These are phyloP conservation scores for Dictyostelium discoideum DNA, from an alignment of 78 protist species.

Conservation along the genomic window DNA sequence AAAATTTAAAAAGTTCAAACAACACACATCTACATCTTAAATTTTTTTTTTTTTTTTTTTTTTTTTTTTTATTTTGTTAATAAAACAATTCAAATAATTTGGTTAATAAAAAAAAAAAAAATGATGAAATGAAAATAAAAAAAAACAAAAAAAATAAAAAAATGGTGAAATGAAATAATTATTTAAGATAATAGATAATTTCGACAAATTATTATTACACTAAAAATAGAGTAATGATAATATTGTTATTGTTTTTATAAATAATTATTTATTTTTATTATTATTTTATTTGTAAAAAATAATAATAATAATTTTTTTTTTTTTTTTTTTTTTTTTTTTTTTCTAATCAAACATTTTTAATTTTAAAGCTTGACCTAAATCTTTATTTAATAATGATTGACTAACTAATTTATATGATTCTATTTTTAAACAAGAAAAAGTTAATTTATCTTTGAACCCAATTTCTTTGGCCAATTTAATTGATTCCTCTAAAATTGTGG, in stretches of 20 bases:
- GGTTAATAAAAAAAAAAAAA: too few relatives aligned
- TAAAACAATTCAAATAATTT: not conserved
- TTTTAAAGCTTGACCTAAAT: conserved; percentile 16
- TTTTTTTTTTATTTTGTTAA: too few relatives aligned
- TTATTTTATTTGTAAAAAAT: too few relatives aligned
- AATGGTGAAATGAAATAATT: not conserved
- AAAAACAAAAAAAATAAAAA: too few relatives aligned
- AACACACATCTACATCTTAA: not conserved
- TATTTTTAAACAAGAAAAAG: conserved; percentile 34
- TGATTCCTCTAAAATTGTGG: not conserved
- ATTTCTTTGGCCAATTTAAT: conserved; percentile 7
- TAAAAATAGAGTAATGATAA: not conserved
- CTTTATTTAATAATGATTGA: not conserved
- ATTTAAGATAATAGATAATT: not conserved
- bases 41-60: too few relatives aligned
- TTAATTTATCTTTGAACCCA: conserved; percentile 35
- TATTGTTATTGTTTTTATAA: too few relatives aligned
- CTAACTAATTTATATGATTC: conserved; percentile 2
- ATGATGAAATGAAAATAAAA: too few relatives aligned
- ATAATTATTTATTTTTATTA: too few relatives aligned
- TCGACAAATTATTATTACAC: not conserved
- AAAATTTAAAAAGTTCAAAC: too few relatives aligned
- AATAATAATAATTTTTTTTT: not conserved
- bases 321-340: not conserved
- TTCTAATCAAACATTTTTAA: not conserved